Evolutionary conservation across 768 basidiomycete genomes (phyloP).

Genomic region (Trametes cubensis): DNA sequence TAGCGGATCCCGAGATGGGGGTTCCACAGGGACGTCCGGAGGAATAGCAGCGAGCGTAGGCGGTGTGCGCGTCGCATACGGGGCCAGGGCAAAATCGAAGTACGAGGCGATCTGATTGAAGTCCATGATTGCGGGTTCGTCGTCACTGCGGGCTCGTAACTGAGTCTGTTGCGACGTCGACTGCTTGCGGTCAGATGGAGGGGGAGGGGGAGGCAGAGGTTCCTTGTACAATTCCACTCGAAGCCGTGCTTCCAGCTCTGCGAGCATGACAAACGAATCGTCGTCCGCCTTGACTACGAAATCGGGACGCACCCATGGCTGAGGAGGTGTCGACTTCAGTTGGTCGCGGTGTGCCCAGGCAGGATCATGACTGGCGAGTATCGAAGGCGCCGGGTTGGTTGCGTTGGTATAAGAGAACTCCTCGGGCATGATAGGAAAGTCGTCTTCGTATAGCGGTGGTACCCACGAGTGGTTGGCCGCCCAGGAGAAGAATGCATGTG

Average conservation of each 20-base stretch:
- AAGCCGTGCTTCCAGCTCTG: constrained; percentile 89
- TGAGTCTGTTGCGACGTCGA: constrained; percentile 4
- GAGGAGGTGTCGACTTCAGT: constrained; percentile 41
- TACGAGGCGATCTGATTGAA: constrained; percentile 9
- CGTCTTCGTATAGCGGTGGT: constrained; percentile 67
- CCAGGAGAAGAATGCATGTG: constrained; percentile 91
- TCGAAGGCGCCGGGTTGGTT: constrained; percentile 50
- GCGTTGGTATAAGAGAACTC: constrained; percentile 68
- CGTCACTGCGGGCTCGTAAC: neutral
- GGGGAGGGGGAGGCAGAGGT: constrained; percentile 18
- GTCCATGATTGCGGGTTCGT: constrained; percentile 8
- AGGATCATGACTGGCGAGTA: constrained; percentile 76
- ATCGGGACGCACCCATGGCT: constrained; percentile 88
- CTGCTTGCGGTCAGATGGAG: constrained; percentile 5
- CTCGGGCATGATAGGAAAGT: constrained; percentile 45
- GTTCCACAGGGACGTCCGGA: constrained; percentile 15
- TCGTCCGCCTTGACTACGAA: constrained; percentile 95
- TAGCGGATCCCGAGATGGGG: constrained; percentile 55
- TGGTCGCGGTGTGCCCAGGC: constrained; percentile 54
- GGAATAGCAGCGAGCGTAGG: constrained; percentile 13
- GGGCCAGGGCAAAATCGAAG: constrained; percentile 4
- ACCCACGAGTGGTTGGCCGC: constrained; percentile 90
- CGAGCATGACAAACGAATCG: constrained; percentile 93
- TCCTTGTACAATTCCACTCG: constrained; percentile 67
- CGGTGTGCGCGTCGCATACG: constrained; percentile 6